Evolutionary conservation across 129 eudicot genomes (phyloP).

Genomic region (Pittosporum tobira): DNA sequence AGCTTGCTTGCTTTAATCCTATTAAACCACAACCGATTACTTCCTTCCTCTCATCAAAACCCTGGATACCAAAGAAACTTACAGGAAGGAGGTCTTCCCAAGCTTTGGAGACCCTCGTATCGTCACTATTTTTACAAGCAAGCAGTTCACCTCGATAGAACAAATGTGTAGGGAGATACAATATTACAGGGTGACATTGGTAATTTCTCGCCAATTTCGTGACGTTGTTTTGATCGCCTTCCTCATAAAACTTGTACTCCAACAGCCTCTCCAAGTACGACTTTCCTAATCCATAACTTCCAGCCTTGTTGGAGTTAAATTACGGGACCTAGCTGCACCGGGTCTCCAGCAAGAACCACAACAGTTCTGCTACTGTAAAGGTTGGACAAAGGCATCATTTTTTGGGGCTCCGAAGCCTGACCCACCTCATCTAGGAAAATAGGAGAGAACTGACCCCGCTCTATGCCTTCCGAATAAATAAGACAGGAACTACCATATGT

Average conservation of each 20-base stretch:
- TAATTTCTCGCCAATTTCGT: constrained; percentile 61
- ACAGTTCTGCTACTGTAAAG: constrained; percentile 39
- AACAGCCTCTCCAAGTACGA: constrained; percentile 78
- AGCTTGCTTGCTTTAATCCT: constrained; percentile 86
- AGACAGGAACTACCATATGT: constrained; percentile 68
- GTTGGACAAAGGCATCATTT: constrained; percentile 78
- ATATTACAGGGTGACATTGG: constrained; percentile 58
- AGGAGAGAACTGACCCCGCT: constrained; percentile 17
- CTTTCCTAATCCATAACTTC: constrained; percentile 51
- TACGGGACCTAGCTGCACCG: constrained; percentile 84
- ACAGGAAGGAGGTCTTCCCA: constrained; percentile 61
- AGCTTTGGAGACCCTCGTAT: constrained; percentile 16
- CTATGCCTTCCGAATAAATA: constrained; percentile 58
- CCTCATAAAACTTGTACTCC: constrained; percentile 37
- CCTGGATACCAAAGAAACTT: constrained; percentile 70
- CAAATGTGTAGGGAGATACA: constrained; percentile 60
- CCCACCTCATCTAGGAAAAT: constrained; percentile 90
- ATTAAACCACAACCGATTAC: constrained; percentile 93
- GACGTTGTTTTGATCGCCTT: constrained; percentile 44
- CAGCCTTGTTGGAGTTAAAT: constrained; percentile 56
- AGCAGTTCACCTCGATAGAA: constrained; percentile 62
- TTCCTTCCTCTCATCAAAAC: constrained; percentile 93
- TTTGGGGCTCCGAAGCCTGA: constrained; percentile 93
- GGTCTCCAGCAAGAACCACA: constrained; percentile 94
- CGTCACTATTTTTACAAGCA: constrained; percentile 56